Percentiles rank a stretch among this genome's conserved stretches.
phyloP scores from a whole-genome alignment of 768 basidiomycete genomes.

The Termitomyces sp. region DNA sequence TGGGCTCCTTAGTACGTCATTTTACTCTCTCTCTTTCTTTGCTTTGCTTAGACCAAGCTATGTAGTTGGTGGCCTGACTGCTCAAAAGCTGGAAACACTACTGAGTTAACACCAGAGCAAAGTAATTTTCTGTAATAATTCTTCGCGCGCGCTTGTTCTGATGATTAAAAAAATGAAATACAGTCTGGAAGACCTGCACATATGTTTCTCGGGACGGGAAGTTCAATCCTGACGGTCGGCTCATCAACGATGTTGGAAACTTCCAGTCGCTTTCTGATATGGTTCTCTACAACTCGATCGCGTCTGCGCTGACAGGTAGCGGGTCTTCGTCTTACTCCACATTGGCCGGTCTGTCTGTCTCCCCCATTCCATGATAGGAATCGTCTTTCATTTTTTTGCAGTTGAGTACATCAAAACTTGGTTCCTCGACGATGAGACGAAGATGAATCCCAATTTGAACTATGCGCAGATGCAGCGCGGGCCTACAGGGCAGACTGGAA shows the following conservation, averaged over 20 bases:
- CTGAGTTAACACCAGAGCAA: slow-evolving; percentile 49
- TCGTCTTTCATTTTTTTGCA: slow-evolving; percentile 9
- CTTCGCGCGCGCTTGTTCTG: neutral
- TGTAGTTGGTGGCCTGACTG: slow-evolving; percentile 64
- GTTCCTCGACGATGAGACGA: slow-evolving; percentile 56
- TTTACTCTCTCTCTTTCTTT: neutral
- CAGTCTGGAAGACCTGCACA: slow-evolving; percentile 58
- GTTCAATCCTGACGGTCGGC: slow-evolving; percentile 62
- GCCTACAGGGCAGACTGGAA: slow-evolving; percentile 35
- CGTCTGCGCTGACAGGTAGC: slow-evolving; percentile 44
- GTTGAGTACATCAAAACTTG: slow-evolving; percentile 49
- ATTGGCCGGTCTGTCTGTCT: slow-evolving; percentile 30
- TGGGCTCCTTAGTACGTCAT: slow-evolving; percentile 64
- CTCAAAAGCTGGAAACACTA: slow-evolving; percentile 52
- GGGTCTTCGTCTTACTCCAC: slow-evolving; percentile 38
- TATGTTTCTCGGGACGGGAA: slow-evolving; percentile 56
- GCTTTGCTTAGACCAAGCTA: neutral
- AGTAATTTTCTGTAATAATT: slow-evolving; percentile 27
- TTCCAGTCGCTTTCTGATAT: slow-evolving; percentile 57
- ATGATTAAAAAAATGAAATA: neutral
- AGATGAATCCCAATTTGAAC: slow-evolving; percentile 64
- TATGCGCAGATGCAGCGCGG: slow-evolving; percentile 52
- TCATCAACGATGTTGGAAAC: slow-evolving; percentile 52
- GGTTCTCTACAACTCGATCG: slow-evolving; percentile 58
- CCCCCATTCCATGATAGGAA: neutral